Evolutionary conservation across 1,284 basidiomycete species (phyloP).

Genomic region (Exobasidium rhododendri): DNA sequence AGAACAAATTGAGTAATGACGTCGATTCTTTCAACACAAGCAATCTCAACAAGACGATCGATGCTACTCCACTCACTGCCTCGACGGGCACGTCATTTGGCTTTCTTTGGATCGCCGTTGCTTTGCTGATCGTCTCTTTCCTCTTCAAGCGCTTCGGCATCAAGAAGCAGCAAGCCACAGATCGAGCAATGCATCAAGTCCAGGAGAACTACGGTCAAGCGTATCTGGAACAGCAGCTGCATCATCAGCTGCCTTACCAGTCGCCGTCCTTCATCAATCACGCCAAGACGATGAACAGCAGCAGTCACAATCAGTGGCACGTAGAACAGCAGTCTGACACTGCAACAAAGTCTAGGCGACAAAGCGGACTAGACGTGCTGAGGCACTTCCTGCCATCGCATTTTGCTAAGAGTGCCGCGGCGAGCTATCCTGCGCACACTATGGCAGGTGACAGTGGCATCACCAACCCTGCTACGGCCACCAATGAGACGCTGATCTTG

Average conservation of each 20-base stretch:
- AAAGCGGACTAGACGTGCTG: background rate
- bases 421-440: background rate
- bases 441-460: too few species aligned
- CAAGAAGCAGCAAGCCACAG: background rate
- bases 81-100: constrained; percentile 3
- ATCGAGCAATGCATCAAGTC: background rate
- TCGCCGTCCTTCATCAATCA: too few species aligned
- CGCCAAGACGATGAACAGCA: background rate
- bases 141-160: background rate
- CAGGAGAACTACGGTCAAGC: background rate
- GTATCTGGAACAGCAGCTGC: constrained; percentile 7
- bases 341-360: background rate
- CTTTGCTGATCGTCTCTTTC: background rate
- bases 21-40: constrained; percentile 10
- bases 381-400: background rate
- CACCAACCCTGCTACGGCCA: background rate
- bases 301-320: background rate
- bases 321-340: background rate
- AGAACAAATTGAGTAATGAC: background rate
- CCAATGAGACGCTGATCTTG: background rate
- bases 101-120: background rate
- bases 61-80: background rate
- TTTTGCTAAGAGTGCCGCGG: background rate
- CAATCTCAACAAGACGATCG: background rate
- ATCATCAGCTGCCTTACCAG: too few species aligned